These are phyloP conservation scores for Globisporangium nodosum DNA, from an alignment of 352 stramenopile species.

Conservation along the genomic window DNA sequence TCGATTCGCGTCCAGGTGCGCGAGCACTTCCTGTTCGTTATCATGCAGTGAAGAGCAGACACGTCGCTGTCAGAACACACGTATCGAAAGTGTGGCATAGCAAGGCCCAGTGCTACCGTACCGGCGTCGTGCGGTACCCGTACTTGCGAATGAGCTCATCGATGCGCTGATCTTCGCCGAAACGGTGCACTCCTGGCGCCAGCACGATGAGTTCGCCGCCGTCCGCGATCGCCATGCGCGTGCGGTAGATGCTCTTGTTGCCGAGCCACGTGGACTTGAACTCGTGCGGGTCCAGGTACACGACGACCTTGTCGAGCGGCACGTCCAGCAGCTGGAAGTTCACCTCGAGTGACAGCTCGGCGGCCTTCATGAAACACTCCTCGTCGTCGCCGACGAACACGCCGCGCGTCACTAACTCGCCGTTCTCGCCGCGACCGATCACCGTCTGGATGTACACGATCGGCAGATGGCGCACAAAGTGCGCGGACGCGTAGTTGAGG, in stretches of 20 bases:
- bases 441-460: slow-evolving; percentile 97
- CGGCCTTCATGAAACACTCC: slow-evolving; percentile 93
- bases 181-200: slow-evolving; percentile 90
- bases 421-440: slow-evolving; percentile 71
- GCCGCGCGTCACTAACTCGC: slow-evolving; percentile 77
- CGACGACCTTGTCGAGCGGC: slow-evolving; percentile 91
- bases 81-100: too few species aligned
- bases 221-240: slow-evolving; percentile 96
- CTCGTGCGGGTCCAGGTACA: slow-evolving; percentile 94
- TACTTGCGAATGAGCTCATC: slow-evolving; percentile 96
- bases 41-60: slow-evolving; percentile 3
- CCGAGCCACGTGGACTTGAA: slow-evolving; percentile 98
- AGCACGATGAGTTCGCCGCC: slow-evolving; percentile 93
- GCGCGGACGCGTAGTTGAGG: slow-evolving; percentile 93
- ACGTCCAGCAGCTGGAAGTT: slow-evolving; percentile 95
- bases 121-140: slow-evolving; percentile 94
- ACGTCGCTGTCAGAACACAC: not conserved
- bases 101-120: slow-evolving; percentile 19
- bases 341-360: slow-evolving; percentile 91
- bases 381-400: slow-evolving; percentile 96
- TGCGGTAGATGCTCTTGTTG: slow-evolving; percentile 98
- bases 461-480: slow-evolving; percentile 89
- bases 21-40: slow-evolving; percentile 80
- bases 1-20: slow-evolving; percentile 85
- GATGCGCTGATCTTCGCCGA: slow-evolving; percentile 93